Evolutionary conservation across 208 protist species (phyloP).

Genomic region (Dictyostelium gargantuum): DNA sequence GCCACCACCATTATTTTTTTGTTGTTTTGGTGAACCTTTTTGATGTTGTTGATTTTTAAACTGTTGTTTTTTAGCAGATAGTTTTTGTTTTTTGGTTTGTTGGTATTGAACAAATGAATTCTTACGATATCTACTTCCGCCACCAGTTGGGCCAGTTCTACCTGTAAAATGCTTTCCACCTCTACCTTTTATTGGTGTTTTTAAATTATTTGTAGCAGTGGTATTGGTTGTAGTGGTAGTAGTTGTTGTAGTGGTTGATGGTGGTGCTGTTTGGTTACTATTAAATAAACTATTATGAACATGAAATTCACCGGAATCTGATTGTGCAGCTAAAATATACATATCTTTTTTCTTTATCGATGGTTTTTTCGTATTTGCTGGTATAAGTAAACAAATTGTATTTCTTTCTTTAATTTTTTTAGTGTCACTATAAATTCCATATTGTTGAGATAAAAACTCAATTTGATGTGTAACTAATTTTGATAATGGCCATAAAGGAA

Average conservation of each 20-base stretch:
- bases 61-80: neutral
- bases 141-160: neutral
- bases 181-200: neutral
- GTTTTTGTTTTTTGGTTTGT: neutral
- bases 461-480: conserved; percentile 19
- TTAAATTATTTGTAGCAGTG: neutral
- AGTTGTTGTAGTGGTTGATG: neutral
- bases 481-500: conserved; percentile 23
- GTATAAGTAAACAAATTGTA: conserved; percentile 5
- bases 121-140: neutral
- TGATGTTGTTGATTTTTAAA: neutral
- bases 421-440: neutral
- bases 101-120: neutral
- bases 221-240: neutral
- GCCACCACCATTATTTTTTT: neutral
- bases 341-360: conserved; percentile 43
- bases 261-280: too few relatives aligned
- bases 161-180: neutral
- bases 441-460: conserved; percentile 28
- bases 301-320: conserved; percentile 5
- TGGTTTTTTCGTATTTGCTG: conserved; percentile 1
- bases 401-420: conserved; percentile 14
- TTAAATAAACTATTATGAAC: neutral
- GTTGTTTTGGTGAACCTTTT: neutral
- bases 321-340: conserved; percentile 7